Evolutionary conservation across 2,329 filamentous ascomycete genomes (phyloP).

Genomic region (Dactylellina haptotyla): DNA sequence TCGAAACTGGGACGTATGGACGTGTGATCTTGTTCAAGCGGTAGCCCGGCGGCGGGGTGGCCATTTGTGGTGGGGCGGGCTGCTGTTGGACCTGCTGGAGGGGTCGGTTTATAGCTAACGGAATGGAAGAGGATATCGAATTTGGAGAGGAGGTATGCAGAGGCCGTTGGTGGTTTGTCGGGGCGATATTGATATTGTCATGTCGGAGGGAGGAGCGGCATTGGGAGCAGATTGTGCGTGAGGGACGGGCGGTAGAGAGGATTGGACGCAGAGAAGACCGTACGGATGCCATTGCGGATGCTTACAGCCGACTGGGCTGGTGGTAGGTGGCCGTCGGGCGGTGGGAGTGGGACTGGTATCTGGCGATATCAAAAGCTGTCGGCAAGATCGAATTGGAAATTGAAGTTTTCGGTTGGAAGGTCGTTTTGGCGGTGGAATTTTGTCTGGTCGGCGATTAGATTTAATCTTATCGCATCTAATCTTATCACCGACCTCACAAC

Average conservation of each 20-base stretch:
- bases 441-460: no score
- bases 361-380: conserved; percentile 3
- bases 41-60: conserved; percentile 39
- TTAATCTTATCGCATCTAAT: no score
- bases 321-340: not conserved
- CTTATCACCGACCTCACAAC: no score
- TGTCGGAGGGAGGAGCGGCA: conserved; percentile 30
- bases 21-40: conserved; percentile 55
- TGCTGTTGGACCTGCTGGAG: conserved; percentile 47
- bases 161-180: conserved; percentile 42
- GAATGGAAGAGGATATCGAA: not conserved
- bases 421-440: conserved; percentile 42
- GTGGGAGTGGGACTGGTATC: not conserved
- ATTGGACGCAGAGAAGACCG: conserved; percentile 34
- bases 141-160: conserved; percentile 11
- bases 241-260: conserved; percentile 23
- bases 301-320: not conserved
- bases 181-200: no score
- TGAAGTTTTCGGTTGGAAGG: no score
- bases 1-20: conserved; percentile 54
- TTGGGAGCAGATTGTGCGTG: conserved; percentile 37
- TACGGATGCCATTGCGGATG: conserved; percentile 29
- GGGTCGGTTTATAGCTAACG: conserved; percentile 24
- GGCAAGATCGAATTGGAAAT: conserved; percentile 2
- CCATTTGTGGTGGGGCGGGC: conserved; percentile 24